Evolutionary conservation across 2,329 filamentous ascomycete genomes (phyloP), one percentile per base, ranked within the genome.

Genomic region (Neofusicoccum kwambonambiense): DNA sequence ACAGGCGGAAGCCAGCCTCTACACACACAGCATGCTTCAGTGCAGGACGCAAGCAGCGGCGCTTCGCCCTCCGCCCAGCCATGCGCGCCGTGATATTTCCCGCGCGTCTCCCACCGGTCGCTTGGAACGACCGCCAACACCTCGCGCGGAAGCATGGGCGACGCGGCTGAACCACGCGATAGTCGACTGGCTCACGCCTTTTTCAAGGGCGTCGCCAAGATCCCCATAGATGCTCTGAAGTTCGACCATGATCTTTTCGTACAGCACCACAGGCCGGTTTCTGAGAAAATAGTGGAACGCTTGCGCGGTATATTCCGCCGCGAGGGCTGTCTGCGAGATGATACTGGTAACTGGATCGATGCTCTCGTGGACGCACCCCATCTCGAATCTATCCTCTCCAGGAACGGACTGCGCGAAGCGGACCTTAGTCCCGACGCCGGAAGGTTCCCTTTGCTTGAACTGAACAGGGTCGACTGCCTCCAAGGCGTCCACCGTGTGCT

Each of bases 401-500:
- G 19, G 13, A 37, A 37, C 15, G 49, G 49, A n/a, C 13, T 37
- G 31, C 8, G 13, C 3, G 13, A 12, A 5, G 15, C 22, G 15
- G 34, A 39, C 4, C 13, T 52, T 34, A 0, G 34, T 19, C 3
- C 31, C 12, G 34, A 52, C 8, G 5, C 7, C 4, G n/a, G 19
- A 12, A 8, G 15, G 1, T n/a, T 67, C 35, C 70, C 66, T 0
- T 3, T 51, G 9, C 66, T 71, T 4, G 11, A 67, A 34, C 27
- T 69, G 12, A 15, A 58, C 13, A 1, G 9, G 3, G 57, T 73
- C 1, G 45, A 68, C 35, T 72, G 66, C 17, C 64, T 72, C 12
- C 65, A 61, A 34, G 65, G 69, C 2, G 57, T 71, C 22, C 52
- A 73, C 50, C 62, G 64, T 11, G 66, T 69, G 12, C 34, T 68